Percentiles rank a stretch among this genome's conserved stretches.
phyloP scores from a whole-genome alignment of 2,329 filamentous ascomycete genomes.

The Torrubiella hemipterigena region DNA sequence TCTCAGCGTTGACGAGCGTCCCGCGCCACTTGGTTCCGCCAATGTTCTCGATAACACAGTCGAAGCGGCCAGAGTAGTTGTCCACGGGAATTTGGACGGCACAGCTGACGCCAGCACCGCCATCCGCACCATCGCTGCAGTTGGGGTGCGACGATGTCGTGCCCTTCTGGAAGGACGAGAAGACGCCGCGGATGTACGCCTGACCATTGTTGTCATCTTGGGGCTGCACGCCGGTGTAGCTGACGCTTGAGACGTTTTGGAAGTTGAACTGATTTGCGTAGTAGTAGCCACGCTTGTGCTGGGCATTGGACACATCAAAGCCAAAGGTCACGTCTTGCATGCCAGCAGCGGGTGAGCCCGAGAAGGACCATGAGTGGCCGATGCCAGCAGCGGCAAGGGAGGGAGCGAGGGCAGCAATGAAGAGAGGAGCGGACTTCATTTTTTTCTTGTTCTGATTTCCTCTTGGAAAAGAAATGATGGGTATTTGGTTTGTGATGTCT shows the following conservation, averaged over 20 bases:
- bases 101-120: constrained; percentile 13
- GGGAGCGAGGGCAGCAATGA: background rate
- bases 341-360: background rate
- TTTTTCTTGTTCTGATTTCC: too few relatives aligned
- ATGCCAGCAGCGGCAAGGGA: background rate
- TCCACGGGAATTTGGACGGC: constrained; percentile 8
- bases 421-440: background rate
- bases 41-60: constrained; percentile 9
- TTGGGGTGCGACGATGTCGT: constrained; percentile 7
- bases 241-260: constrained; percentile 2
- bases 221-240: constrained; percentile 13
- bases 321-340: constrained; percentile 10
- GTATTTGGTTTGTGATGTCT: too few relatives aligned
- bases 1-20: constrained; percentile 9
- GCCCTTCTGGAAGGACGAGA: constrained; percentile 11
- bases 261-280: constrained; percentile 13
- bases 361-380: background rate
- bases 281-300: constrained; percentile 10
- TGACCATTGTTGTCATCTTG: constrained; percentile 5
- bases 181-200: constrained; percentile 10
- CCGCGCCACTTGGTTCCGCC: constrained; percentile 12
- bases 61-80: constrained; percentile 11
- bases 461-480: too few relatives aligned
- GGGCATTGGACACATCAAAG: constrained; percentile 10
- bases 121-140: constrained; percentile 14